phyloP scores from a whole-genome alignment of 192 early-diverging fungal genomes.

The Borealophlyctis nickersoniae region DNA sequence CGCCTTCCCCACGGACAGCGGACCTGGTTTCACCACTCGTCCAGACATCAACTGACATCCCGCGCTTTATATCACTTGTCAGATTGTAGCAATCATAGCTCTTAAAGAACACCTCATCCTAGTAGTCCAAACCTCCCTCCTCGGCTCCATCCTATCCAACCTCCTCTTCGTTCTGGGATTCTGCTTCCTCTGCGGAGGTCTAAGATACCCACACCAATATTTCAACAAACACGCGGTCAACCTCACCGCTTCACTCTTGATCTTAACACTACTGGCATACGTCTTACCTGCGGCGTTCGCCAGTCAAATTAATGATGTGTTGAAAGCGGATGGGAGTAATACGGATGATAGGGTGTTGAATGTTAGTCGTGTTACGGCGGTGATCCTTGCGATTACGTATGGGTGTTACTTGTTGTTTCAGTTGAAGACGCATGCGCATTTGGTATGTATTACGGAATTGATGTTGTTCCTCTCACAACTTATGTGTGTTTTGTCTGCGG shows the following conservation, averaged over 20 bases:
- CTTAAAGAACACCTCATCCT: conserved; percentile 70
- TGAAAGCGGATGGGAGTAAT: neutral
- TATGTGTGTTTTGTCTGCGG: no score
- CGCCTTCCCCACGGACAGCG: neutral
- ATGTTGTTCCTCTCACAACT: no score
- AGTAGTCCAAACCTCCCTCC: conserved; percentile 82
- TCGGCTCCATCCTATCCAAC: conserved; percentile 89
- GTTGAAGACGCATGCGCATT: conserved; percentile 69
- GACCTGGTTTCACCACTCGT: neutral
- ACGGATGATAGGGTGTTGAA: neutral
- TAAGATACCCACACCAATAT: neutral
- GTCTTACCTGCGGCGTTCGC: neutral
- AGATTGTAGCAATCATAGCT: conserved; percentile 70
- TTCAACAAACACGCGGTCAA: conserved; percentile 1
- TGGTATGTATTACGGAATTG: no score
- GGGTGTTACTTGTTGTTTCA: conserved; percentile 71
- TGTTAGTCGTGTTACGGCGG: neutral
- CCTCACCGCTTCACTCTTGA: neutral
- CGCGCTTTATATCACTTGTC: no score
- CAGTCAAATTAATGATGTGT: neutral
- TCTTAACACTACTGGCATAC: neutral
- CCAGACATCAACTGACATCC: neutral
- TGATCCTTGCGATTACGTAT: conserved; percentile 17
- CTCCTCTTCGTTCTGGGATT: conserved; percentile 78
- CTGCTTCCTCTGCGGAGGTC: conserved; percentile 80